phyloP scores from a whole-genome alignment of 768 basidiomycete species.

The Auriscalpium orientale region DNA sequence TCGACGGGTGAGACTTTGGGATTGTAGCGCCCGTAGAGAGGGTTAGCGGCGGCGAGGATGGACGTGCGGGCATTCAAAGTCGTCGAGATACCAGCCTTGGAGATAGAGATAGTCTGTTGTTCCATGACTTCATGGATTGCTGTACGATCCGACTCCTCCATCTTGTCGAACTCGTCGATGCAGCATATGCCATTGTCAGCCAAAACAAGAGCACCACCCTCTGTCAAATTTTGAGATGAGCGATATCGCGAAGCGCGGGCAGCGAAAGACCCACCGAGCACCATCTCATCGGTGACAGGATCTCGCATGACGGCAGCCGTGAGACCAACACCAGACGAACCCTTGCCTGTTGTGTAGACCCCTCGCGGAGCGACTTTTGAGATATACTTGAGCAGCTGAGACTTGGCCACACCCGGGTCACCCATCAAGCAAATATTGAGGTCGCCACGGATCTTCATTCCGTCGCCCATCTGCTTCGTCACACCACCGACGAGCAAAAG shows the following conservation, averaged over 20 bases:
- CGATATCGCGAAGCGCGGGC: not conserved
- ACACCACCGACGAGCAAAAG: conserved; percentile 92
- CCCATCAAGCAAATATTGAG: conserved; percentile 98
- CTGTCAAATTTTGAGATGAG: conserved; percentile 32
- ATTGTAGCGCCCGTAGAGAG: conserved; percentile 96
- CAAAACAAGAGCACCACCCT: conserved; percentile 98
- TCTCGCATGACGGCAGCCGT: conserved; percentile 99
- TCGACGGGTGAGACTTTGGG: conserved; percentile 96
- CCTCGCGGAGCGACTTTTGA: conserved; percentile 97
- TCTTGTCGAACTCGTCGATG: conserved; percentile 99
- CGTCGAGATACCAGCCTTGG: conserved; percentile 98
- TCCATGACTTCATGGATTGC: conserved; percentile 99
- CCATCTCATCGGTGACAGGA: conserved; percentile 99
- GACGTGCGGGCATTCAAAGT: conserved; percentile 97
- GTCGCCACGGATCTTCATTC: conserved; percentile 98
- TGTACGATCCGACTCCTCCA: conserved; percentile 96
- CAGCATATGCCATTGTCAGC: conserved; percentile 99
- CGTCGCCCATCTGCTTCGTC: conserved; percentile 91
- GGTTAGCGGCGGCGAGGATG: conserved; percentile 96
- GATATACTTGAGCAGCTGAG: conserved; percentile 94
- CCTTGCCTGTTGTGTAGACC: conserved; percentile 96
- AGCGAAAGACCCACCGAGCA: conserved; percentile 61
- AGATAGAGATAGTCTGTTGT: conserved; percentile 99
- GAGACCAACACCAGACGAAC: conserved; percentile 96
- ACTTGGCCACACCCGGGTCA: conserved; percentile 98